Conservation (phyloP, 352 stramenopile species). For the Globisporangium canariense region DNA sequence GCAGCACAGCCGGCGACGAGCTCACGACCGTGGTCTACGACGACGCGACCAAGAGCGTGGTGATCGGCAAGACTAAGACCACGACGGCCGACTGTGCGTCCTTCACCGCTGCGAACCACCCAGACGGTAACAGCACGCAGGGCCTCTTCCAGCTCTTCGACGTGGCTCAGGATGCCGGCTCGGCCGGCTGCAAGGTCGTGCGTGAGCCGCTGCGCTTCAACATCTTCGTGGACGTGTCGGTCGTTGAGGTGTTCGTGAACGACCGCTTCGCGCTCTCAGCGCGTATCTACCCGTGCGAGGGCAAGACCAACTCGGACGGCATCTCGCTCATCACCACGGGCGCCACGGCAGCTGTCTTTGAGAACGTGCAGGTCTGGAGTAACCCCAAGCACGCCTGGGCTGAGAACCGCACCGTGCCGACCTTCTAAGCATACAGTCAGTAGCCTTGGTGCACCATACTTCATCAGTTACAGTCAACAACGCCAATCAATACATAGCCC, state of each 20-base stretch:
- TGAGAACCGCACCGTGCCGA: constrained; percentile 31
- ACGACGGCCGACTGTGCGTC: constrained; percentile 44
- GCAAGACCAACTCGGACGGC: constrained; percentile 42
- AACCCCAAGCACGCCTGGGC: constrained; percentile 63
- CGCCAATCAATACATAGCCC: background rate
- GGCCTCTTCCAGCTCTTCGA: constrained; percentile 65
- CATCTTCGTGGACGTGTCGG: constrained; percentile 71
- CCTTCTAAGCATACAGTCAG: constrained; percentile 20
- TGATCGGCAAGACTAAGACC: constrained; percentile 52
- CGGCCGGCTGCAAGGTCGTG: constrained; percentile 27
- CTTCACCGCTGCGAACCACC: constrained; percentile 36
- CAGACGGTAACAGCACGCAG: constrained; percentile 31
- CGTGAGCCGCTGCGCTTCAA: constrained; percentile 53
- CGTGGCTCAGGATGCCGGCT: constrained; percentile 24
- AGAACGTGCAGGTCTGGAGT: constrained; percentile 64
- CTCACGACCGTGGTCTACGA: constrained; percentile 64
- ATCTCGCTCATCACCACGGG: constrained; percentile 50
- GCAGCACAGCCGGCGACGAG: constrained; percentile 41
- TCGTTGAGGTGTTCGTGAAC: constrained; percentile 71
- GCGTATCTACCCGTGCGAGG: constrained; percentile 61
- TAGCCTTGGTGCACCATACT: background rate
- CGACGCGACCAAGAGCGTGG: constrained; percentile 49
- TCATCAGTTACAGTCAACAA: background rate
- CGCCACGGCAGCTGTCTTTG: constrained; percentile 31
- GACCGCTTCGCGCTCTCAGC: constrained; percentile 59